These are phyloP conservation scores for Chamaecyparis obtusa DNA, from an alignment of 75 land plant genomes.

Conservation along the genomic window DNA sequence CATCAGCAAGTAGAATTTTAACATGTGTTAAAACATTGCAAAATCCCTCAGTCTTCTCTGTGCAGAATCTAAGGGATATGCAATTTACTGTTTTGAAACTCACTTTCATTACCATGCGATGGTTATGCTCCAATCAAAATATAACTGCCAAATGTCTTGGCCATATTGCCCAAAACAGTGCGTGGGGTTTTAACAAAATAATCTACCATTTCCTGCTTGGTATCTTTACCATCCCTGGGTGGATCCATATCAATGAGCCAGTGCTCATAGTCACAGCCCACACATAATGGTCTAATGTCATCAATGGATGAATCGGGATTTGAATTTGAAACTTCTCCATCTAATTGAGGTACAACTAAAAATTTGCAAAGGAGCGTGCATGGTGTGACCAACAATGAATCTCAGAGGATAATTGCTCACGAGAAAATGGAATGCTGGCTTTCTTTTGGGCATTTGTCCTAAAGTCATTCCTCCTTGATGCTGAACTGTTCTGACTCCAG, in stretches of 20 bases:
- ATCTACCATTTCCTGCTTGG: slow-evolving; percentile 62
- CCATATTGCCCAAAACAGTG: slow-evolving; percentile 51
- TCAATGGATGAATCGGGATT: slow-evolving; percentile 34
- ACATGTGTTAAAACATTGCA: no score
- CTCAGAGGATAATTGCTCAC: background rate
- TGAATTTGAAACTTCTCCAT: slow-evolving; percentile 5
- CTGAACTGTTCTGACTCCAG: no score
- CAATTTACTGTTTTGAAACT: no score
- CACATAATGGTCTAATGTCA: slow-evolving; percentile 58
- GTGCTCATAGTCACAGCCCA: slow-evolving; percentile 65
- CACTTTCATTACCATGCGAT: no score
- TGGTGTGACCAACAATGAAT: background rate
- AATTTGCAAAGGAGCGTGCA: background rate
- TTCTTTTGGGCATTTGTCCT: no score
- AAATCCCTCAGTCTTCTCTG: no score
- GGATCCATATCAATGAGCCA: slow-evolving; percentile 66
- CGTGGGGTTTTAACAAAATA: slow-evolving; percentile 52
- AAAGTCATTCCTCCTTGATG: no score
- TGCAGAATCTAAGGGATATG: no score
- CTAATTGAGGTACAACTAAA: background rate
- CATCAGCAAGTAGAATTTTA: no score
- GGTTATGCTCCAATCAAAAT: no score
- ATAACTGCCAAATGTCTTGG: no score
- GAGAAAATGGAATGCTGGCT: background rate
- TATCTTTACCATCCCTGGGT: slow-evolving; percentile 55